Percentiles rank a stretch among this genome's conserved stretches.
Conservation (phyloP, 805 yeast genomes). For the Saturnispora silvae region DNA sequence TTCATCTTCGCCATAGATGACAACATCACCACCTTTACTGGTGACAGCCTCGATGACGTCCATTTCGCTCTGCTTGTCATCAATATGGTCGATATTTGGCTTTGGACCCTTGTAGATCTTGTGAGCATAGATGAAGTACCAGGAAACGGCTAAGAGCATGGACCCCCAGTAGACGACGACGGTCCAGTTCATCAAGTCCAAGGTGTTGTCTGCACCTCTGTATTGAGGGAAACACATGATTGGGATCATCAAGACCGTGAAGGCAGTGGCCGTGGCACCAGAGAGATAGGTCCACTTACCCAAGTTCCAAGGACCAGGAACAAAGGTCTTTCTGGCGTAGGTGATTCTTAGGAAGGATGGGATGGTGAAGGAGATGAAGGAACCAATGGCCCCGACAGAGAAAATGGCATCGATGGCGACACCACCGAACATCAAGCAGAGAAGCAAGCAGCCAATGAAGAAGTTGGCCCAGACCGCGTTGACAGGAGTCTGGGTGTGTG, state of each 20-base stretch:
- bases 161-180: conserved; percentile 51
- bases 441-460: conserved; percentile 42
- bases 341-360: conserved; percentile 53
- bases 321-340: conserved; percentile 40
- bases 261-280: conserved; percentile 39
- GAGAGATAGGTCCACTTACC: conserved; percentile 41
- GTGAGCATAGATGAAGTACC: conserved; percentile 44
- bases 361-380: conserved; percentile 55
- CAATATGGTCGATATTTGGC: conserved; percentile 35
- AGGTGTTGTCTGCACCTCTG: conserved; percentile 28
- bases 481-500: conserved; percentile 48
- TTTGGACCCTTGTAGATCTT: conserved; percentile 55
- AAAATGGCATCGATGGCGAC: conserved; percentile 61
- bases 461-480: conserved; percentile 54
- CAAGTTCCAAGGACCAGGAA: conserved; percentile 58
- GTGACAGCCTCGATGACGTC: conserved; percentile 16
- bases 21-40: conserved; percentile 14
- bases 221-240: conserved; percentile 47
- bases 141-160: conserved; percentile 37
- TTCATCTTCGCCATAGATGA: conserved; percentile 8
- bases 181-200: conserved; percentile 54
- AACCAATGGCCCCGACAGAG: conserved; percentile 63
- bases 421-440: conserved; percentile 53
- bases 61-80: conserved; percentile 15
- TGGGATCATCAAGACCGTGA: conserved; percentile 47